These are phyloP conservation scores for Dysphania ambrosioides DNA, from an alignment of 148 eudicot species.

Conservation along the genomic window DNA sequence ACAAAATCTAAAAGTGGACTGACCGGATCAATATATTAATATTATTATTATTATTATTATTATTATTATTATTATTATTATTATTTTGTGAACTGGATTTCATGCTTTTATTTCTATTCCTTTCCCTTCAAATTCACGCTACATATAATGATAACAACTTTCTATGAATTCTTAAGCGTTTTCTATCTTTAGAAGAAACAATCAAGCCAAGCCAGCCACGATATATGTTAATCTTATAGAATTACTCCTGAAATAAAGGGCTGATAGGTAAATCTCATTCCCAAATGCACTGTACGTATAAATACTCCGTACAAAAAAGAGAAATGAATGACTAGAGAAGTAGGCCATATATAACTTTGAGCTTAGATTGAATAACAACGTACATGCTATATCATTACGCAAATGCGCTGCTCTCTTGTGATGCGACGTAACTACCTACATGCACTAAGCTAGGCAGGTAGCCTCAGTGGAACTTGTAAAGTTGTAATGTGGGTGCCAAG, in stretches of 20 bases:
- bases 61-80: not conserved
- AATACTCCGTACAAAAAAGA: no score
- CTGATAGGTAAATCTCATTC: no score
- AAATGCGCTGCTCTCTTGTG: no score
- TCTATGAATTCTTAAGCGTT: not conserved
- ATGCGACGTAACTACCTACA: constrained; percentile 25
- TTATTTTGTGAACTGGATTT: not conserved
- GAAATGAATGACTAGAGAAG: not conserved
- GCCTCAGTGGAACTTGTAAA: constrained; percentile 14
- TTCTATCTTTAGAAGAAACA: not conserved
- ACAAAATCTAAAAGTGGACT: constrained; percentile 17
- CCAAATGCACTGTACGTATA: no score
- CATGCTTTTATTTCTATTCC: constrained; percentile 15
- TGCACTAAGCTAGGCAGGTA: constrained; percentile 9
- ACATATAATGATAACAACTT: constrained; percentile 16
- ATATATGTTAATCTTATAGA: no score
- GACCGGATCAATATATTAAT: not conserved
- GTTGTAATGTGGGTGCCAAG: constrained; percentile 3
- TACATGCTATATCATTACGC: no score
- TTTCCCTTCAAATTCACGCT: constrained; percentile 25
- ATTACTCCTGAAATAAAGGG: no score
- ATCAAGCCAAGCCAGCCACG: not conserved
- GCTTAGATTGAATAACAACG: not conserved
- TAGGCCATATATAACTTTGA: no score
- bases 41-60: not conserved